phyloP scores from a whole-genome alignment of 805 yeast genomes.

The Teunomyces pallodes region DNA sequence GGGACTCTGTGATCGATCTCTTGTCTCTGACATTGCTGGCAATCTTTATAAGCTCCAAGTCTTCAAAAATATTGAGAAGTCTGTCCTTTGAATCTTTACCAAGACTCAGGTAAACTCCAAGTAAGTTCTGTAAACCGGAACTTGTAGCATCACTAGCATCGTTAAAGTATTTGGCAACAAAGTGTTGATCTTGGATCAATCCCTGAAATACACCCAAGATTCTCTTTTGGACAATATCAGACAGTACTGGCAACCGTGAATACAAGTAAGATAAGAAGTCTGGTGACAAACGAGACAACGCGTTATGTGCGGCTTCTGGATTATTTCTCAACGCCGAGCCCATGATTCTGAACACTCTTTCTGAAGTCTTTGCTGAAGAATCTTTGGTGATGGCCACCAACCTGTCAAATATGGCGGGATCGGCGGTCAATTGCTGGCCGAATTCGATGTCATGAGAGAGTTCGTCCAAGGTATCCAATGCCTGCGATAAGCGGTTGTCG shows the following conservation, averaged over 20 bases:
- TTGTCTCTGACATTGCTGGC: slow-evolving; percentile 12
- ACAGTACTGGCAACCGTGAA: slow-evolving; percentile 14
- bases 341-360: slow-evolving; percentile 56
- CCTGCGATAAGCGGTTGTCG: slow-evolving; percentile 15
- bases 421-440: slow-evolving; percentile 48
- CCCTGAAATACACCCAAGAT: slow-evolving; percentile 52
- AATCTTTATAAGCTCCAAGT: slow-evolving; percentile 24
- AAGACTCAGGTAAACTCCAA: slow-evolving; percentile 26
- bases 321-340: slow-evolving; percentile 75
- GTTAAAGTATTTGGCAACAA: slow-evolving; percentile 28
- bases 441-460: slow-evolving; percentile 64
- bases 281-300: slow-evolving; percentile 21
- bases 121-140: slow-evolving; percentile 22
- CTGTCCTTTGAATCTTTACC: slow-evolving; percentile 35
- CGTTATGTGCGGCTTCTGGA: slow-evolving; percentile 50
- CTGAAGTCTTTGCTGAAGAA: slow-evolving; percentile 31
- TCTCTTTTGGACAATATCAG: slow-evolving; percentile 44
- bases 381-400: slow-evolving; percentile 12
- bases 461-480: slow-evolving; percentile 51
- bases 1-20: slow-evolving; percentile 15
- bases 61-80: slow-evolving; percentile 46
- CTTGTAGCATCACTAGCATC: slow-evolving; percentile 8
- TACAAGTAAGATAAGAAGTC: slow-evolving; percentile 20
- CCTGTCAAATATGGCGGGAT: slow-evolving; percentile 26
- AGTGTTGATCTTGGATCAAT: slow-evolving; percentile 34